Evolutionary conservation across 331 rosid genomes (phyloP), one percentile per base, ranked within the genome.

Genomic region (Acacia pycnantha): DNA sequence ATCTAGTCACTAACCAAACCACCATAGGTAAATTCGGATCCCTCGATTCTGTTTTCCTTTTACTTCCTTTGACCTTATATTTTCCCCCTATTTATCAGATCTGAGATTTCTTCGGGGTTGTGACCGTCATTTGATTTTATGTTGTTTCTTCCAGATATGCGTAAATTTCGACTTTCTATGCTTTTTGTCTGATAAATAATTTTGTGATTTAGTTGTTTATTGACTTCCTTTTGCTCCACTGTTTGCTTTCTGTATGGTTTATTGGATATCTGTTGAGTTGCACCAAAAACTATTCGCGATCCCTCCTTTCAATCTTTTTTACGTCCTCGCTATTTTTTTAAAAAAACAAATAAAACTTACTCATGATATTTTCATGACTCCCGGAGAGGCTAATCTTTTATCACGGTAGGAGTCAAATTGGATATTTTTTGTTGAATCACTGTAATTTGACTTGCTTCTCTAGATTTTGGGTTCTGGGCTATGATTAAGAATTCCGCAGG

Each of bases 41-140:
- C 64, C 72, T 29, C 44, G 31, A 41, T 58, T 27, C 6, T 40
- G 16, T 22, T 15, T 29, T 47, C 15, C 35, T 12, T 16, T 73
- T 10, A 3, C 35, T 10, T 71, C 59, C 26, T 41, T 29, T 47
- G 18, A 54, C 21, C 33, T 26, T 6, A n/a, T 43, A 24, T 5
- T 58, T 24, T 6, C 27, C 14, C 22, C 2, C 6, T 3, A 7
- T 72, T 47, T 48, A 6, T 74, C 78, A 85, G 85, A 77, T 85
- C 88, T 85, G 53, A 46, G 16, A 73, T 40, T 79, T 27, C 47
- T 37, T 3, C 29, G 70, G 43, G n/a, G 16, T 72, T 37, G 27
- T 24, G 31, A 15, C 65, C 16, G 11, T 31, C 24, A 2, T 40
- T 43, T 29, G 31, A 62, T 76, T 61, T 77, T 2, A 77, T 78